Percentiles rank a stretch among this genome's conserved stretches.
phyloP scores from a whole-genome alignment of 2,329 filamentous ascomycete species.

The Ophiostoma piceae region DNA sequence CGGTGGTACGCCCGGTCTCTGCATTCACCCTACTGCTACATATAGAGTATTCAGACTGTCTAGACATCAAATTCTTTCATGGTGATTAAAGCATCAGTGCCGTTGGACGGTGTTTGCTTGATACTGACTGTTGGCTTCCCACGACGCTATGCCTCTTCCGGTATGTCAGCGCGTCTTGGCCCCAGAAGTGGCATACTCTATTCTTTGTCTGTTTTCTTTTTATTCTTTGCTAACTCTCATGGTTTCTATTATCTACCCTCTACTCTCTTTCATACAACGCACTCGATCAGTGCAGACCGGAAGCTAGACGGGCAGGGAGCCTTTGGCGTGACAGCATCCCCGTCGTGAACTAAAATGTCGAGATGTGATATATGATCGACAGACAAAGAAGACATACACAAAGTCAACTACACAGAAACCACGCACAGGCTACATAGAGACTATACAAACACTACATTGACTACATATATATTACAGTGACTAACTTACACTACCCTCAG shows the following conservation, averaged over 20 bases:
- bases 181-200: neutral
- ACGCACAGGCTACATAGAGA: neutral
- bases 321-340: neutral
- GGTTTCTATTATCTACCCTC: neutral
- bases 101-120: neutral
- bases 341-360: neutral
- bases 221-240: neutral
- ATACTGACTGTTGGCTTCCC: neutral
- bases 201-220: neutral
- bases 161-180: neutral
- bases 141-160: constrained; percentile 5
- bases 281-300: neutral
- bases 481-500: too few relatives aligned
- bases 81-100: neutral
- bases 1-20: neutral
- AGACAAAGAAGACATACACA: neutral
- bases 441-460: neutral
- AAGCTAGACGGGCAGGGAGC: constrained; percentile 1
- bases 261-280: neutral
- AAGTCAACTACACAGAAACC: neutral
- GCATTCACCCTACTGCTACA: neutral
- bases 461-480: neutral
- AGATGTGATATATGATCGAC: constrained; percentile 1
- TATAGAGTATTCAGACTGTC: neutral
- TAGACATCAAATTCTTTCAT: neutral